Percentiles rank a stretch among this genome's conserved stretches.
Conservation (phyloP, 768 basidiomycete genomes). For the Gloeophyllum trabeum region DNA sequence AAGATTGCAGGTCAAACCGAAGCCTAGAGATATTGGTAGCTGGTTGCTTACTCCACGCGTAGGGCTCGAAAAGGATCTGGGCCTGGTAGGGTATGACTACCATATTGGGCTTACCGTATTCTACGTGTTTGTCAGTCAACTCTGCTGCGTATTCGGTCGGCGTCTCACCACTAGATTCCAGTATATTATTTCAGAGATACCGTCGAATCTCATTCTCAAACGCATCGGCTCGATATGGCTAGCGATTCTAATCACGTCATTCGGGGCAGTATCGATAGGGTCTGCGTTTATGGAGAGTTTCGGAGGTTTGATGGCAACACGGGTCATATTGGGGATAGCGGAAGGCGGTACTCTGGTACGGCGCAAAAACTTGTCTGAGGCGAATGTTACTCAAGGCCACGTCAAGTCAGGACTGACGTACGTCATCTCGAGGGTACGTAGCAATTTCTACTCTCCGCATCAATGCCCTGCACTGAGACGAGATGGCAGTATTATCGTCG, state of each 20-base stretch:
- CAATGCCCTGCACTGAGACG: neutral
- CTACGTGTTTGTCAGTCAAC: slow-evolving; percentile 22
- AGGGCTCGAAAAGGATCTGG: slow-evolving; percentile 27
- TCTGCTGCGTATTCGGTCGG: neutral
- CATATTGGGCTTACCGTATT: slow-evolving; percentile 30
- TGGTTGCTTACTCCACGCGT: slow-evolving; percentile 12
- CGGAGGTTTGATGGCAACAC: slow-evolving; percentile 21
- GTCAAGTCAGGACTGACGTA: slow-evolving; percentile 26
- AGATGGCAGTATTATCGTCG: slow-evolving; percentile 22
- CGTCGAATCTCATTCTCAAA: slow-evolving; percentile 31
- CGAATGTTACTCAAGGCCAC: too few relatives aligned
- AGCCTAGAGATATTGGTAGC: neutral
- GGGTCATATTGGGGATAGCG: slow-evolving; percentile 28
- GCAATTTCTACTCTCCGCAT: neutral
- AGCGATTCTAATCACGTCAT: slow-evolving; percentile 24
- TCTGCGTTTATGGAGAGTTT: slow-evolving; percentile 28
- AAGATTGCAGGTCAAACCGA: slow-evolving; percentile 19
- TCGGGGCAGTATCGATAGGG: slow-evolving; percentile 24
- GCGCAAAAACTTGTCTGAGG: slow-evolving; percentile 1
- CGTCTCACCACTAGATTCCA: slow-evolving; percentile 6
- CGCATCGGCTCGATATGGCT: slow-evolving; percentile 27
- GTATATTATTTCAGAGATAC: slow-evolving; percentile 27
- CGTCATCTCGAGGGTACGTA: slow-evolving; percentile 23
- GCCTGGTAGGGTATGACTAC: slow-evolving; percentile 28
- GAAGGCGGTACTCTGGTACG: slow-evolving; percentile 31